Evolutionary conservation across 768 basidiomycete genomes (phyloP), one percentile per base, ranked within the genome.

Genomic region (Mycena rosella): DNA sequence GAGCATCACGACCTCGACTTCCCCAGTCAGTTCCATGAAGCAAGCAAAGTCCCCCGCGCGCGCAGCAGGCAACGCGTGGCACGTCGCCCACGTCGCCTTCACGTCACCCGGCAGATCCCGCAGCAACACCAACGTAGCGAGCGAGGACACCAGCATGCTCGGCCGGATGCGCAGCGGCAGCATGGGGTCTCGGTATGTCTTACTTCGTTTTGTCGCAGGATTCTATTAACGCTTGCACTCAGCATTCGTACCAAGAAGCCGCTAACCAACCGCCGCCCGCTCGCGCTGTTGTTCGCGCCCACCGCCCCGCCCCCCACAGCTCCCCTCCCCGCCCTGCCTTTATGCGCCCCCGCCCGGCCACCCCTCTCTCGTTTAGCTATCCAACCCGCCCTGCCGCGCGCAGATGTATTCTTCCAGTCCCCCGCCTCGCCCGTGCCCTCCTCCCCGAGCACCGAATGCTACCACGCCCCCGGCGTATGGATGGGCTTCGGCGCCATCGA

Each of bases 41-140:
- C 80, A 86, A 69, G 59, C 65, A 1, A 86, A 83, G 73, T 80
- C 82, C 3, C 83, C 84, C 3, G 68, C 77, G 26, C 80, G 83
- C 45, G 80, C 75, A 2, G 83, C 80, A 9, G 77, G 79, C 38
- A 74, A 74, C 32, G 82, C 84, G 10, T 70, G 77, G 55, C 66
- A 71, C 55, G 74, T 78, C 18, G 75, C 84, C 45, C 78, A 78
- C 56, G 71, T 78, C 42, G 77, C 78, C 18, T 78, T 76, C 27
- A 36, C 75, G 70, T 73, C 74, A 63, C 79, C 79, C 22, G 69
- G 78, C 24, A 77, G 83, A n/a, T 74, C 80, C 24, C 81, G 82
- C 29, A 77, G 80, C 32, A 83, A 78, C 49, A 68, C 70, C 15
- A 77, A 74, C 22, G 73, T 77, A 27, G 79, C 78, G 10, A 73